Evolutionary conservation across 2,329 filamentous ascomycete species (phyloP), one percentile per base, ranked within the genome.

Genomic region (Pyricularia grisea): DNA sequence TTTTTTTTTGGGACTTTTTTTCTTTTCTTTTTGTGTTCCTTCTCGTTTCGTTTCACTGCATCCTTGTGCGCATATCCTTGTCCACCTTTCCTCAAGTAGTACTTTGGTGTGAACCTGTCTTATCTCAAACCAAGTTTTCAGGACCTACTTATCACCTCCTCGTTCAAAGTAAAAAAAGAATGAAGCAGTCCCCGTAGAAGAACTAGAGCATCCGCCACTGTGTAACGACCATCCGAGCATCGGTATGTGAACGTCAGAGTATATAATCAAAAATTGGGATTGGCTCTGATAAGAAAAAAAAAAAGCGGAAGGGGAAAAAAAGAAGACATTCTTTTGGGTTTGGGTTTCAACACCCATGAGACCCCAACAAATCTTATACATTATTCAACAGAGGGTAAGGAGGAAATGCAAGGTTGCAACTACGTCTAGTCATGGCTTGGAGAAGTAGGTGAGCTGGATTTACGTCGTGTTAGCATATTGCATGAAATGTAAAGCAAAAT

Each of bases 371-470:
- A 67, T 71, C 42, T n/a, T 36, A 66, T 68, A 71, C 67, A 64
- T 70, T 71, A 70, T 71, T 67, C 69, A 71, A 69, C 60, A 69
- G 63, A 60, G 69, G 42, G 20, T 25, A 36, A 68, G 20, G 63
- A 66, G 69, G 30, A 28, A 58, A 66, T 9, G 11, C 12, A 65
- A 36, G 50, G 69, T 69, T 61, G 67, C 67, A 65, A 67, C 31
- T 31, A 55, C 61, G 31, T 70, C 75, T 72, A 79, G 67, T 80
- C 77, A 71, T 79, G 78, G 42, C 74, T 74, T 25, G 79, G 79
- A 63, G 79, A 80, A 42, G 78, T 79, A 30, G 79, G 79, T 5
- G 78, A 80, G 74, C 77, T 79, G 55, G 33, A 25, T 33, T 31
- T 6, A 23, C 31, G 4, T 28, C n/a, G 30, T 11, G 27, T 66